Percentiles rank a stretch among this genome's conserved stretches.
phyloP scores from a whole-genome alignment of 129 eudicot species.

The Apium graveolens region DNA sequence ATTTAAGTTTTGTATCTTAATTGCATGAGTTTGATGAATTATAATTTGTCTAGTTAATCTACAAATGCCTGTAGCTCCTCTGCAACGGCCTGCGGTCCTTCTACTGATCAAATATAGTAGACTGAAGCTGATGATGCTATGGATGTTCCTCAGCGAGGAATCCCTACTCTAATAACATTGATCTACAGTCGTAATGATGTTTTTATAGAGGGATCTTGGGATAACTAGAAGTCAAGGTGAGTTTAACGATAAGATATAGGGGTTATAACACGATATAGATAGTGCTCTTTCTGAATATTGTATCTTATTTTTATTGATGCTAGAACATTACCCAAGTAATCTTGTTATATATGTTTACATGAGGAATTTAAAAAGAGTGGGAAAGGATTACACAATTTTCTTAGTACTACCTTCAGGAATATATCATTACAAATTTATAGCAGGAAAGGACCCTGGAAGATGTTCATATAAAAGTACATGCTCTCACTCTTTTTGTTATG shows the following conservation, averaged over 20 bases:
- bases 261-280: background rate
- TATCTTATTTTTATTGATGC: background rate
- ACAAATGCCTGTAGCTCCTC: conserved; percentile 51
- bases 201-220: conserved; percentile 63
- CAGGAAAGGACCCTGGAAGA: too few relatives aligned
- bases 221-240: conserved; percentile 55
- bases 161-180: too few relatives aligned
- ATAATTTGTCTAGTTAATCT: background rate
- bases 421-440: conserved; percentile 46
- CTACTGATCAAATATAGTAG: conserved; percentile 26
- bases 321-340: background rate
- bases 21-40: too few relatives aligned
- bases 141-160: conserved; percentile 33
- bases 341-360: conserved; percentile 20
- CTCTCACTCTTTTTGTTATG: too few relatives aligned
- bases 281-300: background rate
- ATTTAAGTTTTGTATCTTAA: too few relatives aligned
- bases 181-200: too few relatives aligned
- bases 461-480: too few relatives aligned
- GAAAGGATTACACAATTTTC: conserved; percentile 50
- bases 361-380: conserved; percentile 39
- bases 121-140: conserved; percentile 21
- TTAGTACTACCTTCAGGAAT: too few relatives aligned
- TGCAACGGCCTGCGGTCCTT: conserved; percentile 22
- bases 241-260: background rate